Evolutionary conservation across 495 filamentous ascomycete genomes (phyloP).

Genomic region (Paragyromitra xinjiangensis): DNA sequence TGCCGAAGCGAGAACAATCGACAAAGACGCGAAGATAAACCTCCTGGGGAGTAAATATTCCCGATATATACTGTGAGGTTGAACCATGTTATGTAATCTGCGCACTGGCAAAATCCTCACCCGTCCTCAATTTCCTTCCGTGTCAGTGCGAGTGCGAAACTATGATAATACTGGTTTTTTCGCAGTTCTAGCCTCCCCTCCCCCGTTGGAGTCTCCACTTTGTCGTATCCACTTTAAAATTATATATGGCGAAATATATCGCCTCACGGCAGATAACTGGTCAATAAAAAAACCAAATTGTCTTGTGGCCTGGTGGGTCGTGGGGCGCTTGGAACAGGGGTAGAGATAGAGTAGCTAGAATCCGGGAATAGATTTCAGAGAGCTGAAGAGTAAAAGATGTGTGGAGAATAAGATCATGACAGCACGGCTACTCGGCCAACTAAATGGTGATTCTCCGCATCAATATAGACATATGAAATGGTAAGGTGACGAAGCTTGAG

Average conservation of each 20-base stretch:
- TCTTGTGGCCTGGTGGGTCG: background rate
- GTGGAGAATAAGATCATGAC: no score
- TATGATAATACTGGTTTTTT: constrained; percentile 1
- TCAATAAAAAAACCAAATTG: background rate
- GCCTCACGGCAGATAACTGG: background rate
- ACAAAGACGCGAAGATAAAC: no score
- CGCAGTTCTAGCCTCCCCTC: background rate
- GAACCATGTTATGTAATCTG: background rate
- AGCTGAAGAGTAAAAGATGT: no score
- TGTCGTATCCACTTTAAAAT: background rate
- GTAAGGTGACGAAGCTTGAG: background rate
- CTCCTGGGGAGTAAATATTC: no score
- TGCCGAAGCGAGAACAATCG: no score
- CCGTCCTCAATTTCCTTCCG: constrained; percentile 1
- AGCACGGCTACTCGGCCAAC: background rate
- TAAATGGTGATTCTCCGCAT: background rate
- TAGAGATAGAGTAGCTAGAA: background rate
- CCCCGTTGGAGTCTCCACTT: background rate
- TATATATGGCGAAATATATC: background rate
- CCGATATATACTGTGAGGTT: no score
- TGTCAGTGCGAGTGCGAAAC: constrained; percentile 15
- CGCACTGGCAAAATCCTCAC: background rate
- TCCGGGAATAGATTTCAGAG: no score
- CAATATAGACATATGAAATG: background rate
- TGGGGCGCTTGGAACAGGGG: background rate